phyloP scores from a whole-genome alignment of 2,329 filamentous ascomycete species.

The Penicillium sp. region DNA sequence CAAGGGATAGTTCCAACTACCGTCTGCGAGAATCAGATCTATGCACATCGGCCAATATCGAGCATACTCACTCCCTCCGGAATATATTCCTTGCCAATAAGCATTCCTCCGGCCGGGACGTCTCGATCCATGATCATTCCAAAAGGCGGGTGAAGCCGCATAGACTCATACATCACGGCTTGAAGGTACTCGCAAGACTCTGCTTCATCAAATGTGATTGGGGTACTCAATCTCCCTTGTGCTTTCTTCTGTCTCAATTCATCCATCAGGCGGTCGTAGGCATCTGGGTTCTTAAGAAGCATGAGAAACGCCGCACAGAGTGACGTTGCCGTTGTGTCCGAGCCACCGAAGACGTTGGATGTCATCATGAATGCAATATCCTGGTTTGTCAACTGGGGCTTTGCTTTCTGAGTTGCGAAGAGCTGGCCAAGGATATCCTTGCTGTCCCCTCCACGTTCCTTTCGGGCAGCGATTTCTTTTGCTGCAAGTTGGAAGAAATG shows the following conservation, averaged over 20 bases:
- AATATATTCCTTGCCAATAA: neutral
- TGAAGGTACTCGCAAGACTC: slow-evolving; percentile 1
- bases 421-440: neutral
- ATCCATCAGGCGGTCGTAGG: neutral
- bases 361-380: slow-evolving; percentile 1
- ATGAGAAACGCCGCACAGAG: neutral
- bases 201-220: neutral
- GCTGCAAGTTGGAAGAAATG: neutral
- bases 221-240: neutral
- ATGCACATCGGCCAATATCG: too few species aligned
- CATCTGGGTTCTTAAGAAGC: neutral
- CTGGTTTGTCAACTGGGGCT: neutral
- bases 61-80: neutral
- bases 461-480: neutral
- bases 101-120: neutral
- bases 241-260: neutral
- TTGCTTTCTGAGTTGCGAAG: neutral
- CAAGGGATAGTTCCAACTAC: slow-evolving; percentile 1
- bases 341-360: neutral
- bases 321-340: neutral
- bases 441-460: neutral
- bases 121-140: slow-evolving; percentile 1
- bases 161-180: neutral
- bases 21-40: neutral
- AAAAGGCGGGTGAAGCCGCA: neutral